Conservation (phyloP, 352 stramenopile genomes). For the Aphanomyces euteiches region DNA sequence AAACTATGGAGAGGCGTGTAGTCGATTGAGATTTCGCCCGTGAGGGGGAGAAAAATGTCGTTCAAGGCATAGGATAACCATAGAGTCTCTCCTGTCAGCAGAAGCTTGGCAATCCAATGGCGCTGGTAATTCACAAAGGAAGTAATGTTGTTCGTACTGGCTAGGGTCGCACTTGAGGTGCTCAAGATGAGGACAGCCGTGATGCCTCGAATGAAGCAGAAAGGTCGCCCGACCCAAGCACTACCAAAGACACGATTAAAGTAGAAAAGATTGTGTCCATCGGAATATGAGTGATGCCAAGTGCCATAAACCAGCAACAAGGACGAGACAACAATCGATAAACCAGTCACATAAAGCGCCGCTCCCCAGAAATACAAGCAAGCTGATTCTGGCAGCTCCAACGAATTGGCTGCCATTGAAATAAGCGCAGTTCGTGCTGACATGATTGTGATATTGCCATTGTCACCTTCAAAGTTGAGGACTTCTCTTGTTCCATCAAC, state of each 20-base stretch:
- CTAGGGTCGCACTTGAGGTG: not conserved
- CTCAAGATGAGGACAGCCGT: constrained; percentile 10
- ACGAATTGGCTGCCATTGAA: not conserved
- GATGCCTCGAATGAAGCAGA: constrained; percentile 10
- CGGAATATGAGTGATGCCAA: not conserved
- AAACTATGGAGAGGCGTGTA: no score
- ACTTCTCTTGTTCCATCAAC: constrained; percentile 17
- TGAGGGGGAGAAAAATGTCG: no score
- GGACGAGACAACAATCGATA: not conserved
- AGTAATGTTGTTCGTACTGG: not conserved
- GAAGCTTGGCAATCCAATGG: not conserved
- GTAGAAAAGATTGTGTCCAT: constrained; percentile 18
- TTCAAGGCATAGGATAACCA: no score
- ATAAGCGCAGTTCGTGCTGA: not conserved
- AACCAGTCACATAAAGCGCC: constrained; percentile 4
- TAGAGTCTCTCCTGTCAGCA: no score
- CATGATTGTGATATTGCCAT: constrained; percentile 5
- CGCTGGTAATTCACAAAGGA: constrained; percentile 8
- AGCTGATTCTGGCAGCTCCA: not conserved
- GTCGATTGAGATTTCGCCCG: no score
- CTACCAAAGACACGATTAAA: constrained; percentile 18
- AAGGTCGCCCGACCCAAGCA: constrained; percentile 23
- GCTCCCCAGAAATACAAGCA: not conserved
- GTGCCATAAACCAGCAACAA: constrained; percentile 1
- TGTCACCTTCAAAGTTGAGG: constrained; percentile 21